Conservation (phyloP, 2,329 filamentous ascomycete species). For the Botrytis elliptica region DNA sequence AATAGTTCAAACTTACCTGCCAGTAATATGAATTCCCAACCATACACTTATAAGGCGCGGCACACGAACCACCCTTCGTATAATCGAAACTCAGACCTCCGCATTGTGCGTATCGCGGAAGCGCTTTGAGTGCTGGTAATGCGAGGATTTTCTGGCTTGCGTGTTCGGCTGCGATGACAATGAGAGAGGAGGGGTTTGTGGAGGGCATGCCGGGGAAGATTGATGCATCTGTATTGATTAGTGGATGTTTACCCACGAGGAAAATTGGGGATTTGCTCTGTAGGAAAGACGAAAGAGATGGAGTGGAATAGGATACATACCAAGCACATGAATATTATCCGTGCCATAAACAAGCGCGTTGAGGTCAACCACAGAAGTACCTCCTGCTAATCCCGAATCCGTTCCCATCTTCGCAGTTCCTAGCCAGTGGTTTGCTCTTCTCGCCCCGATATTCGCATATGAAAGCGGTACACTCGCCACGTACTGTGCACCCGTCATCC, state of each 20-base stretch:
- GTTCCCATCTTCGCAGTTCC: slow-evolving; percentile 60
- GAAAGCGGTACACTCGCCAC: slow-evolving; percentile 47
- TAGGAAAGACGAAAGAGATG: slow-evolving; percentile 41
- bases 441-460: slow-evolving; percentile 33
- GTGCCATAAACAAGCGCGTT: slow-evolving; percentile 66
- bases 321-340: slow-evolving; percentile 67
- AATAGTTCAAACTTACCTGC: slow-evolving; percentile 22
- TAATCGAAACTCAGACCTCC: slow-evolving; percentile 30
- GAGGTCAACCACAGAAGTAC: slow-evolving; percentile 60
- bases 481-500: slow-evolving; percentile 54
- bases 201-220: slow-evolving; percentile 69
- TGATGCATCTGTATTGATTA: slow-evolving; percentile 29
- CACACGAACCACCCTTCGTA: slow-evolving; percentile 23
- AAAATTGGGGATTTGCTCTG: no score
- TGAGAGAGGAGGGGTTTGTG: slow-evolving; percentile 65
- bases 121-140: slow-evolving; percentile 19
- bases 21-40: slow-evolving; percentile 29
- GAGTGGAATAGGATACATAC: background rate
- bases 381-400: slow-evolving; percentile 47
- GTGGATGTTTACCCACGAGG: background rate
- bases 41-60: slow-evolving; percentile 23
- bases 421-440: slow-evolving; percentile 44
- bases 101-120: slow-evolving; percentile 30
- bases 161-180: slow-evolving; percentile 61
- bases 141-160: slow-evolving; percentile 40